Conservation (phyloP, 2,329 filamentous ascomycete species). For the Phialocephala sp. region DNA sequence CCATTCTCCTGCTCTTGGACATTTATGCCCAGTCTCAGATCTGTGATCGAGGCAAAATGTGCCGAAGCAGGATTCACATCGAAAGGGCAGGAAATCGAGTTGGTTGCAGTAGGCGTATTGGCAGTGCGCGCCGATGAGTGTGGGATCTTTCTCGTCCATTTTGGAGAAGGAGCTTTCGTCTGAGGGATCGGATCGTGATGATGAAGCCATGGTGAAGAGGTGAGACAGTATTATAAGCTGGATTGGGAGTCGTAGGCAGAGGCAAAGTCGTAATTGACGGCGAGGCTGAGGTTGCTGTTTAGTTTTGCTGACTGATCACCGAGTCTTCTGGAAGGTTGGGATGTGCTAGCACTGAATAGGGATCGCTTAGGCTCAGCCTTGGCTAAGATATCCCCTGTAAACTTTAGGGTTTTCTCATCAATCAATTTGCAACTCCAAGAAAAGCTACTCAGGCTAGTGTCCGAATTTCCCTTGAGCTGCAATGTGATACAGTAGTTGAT, state of each 20-base stretch:
- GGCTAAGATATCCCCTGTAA: not conserved
- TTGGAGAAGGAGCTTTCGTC: constrained; percentile 66
- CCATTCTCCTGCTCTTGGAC: constrained; percentile 65
- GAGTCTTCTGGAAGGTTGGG: constrained; percentile 33
- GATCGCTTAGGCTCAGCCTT: constrained; percentile 14
- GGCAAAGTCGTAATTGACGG: constrained; percentile 31
- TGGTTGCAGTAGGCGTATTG: constrained; percentile 90
- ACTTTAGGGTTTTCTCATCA: not conserved
- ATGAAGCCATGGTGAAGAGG: constrained; percentile 56
- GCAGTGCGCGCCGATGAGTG: constrained; percentile 89
- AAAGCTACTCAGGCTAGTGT: too few species aligned
- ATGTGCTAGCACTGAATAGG: not conserved
- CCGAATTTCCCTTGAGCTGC: too few species aligned
- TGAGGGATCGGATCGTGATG: constrained; percentile 46
- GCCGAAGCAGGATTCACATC: constrained; percentile 84
- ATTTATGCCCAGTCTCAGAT: constrained; percentile 80
- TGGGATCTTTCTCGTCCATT: constrained; percentile 80
- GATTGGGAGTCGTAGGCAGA: constrained; percentile 27
- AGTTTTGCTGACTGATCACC: constrained; percentile 25
- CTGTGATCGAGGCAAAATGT: constrained; percentile 96
- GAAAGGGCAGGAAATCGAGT: constrained; percentile 94
- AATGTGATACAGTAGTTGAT: too few species aligned
- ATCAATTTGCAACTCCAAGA: not conserved
- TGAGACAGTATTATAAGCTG: constrained; percentile 20
- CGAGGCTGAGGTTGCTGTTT: constrained; percentile 35